phyloP scores from a whole-genome alignment of 257 asterid species.

The Cordia subcordata region DNA sequence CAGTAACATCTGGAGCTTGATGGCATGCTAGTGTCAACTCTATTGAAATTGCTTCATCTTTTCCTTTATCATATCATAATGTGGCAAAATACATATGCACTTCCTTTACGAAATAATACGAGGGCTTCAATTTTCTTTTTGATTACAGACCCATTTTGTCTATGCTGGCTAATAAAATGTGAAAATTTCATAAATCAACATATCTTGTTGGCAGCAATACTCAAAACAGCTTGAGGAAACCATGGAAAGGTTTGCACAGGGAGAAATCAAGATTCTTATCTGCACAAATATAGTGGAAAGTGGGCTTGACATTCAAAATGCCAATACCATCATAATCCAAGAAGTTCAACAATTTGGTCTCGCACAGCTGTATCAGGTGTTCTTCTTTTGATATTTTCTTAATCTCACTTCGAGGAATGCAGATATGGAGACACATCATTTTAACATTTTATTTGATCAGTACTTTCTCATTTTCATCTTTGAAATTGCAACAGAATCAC shows the following conservation, averaged over 20 bases:
- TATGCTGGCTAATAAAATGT: not conserved
- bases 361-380: constrained; percentile 96
- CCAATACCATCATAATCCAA: constrained; percentile 88
- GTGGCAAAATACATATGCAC: too few species aligned
- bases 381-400: constrained; percentile 4
- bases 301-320: constrained; percentile 97
- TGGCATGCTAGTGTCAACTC: too few species aligned
- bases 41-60: too few species aligned
- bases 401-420: not conserved
- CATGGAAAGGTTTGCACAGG: constrained; percentile 82
- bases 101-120: too few species aligned
- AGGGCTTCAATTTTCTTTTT: too few species aligned
- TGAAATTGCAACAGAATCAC: too few species aligned
- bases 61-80: too few species aligned
- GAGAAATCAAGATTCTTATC: constrained; percentile 73
- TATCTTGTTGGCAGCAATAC: constrained; percentile 70
- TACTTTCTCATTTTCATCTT: too few species aligned
- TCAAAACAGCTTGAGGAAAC: constrained; percentile 94
- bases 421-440: not conserved
- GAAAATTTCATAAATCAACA: constrained; percentile 10
- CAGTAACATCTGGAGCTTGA: too few species aligned
- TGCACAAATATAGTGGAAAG: constrained; percentile 99
- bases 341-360: constrained; percentile 98
- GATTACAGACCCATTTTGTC: not conserved
- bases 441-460: not conserved